phyloP scores from a whole-genome alignment of 2,329 filamentous ascomycete species.

The Hymenoscyphus albidus region DNA sequence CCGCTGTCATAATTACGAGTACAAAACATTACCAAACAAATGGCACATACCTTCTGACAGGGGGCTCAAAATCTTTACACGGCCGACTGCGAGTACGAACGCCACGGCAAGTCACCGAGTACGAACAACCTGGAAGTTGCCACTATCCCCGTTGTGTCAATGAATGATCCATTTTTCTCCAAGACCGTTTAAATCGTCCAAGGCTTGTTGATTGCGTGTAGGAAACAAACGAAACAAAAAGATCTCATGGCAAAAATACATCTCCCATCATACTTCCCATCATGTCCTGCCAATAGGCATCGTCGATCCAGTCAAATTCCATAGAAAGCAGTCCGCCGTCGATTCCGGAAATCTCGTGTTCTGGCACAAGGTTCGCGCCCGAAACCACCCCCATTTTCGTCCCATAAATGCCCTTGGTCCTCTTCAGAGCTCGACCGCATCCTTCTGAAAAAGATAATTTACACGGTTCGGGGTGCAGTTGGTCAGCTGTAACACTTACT shows the following conservation, averaged over 20 bases:
- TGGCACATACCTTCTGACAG: background rate
- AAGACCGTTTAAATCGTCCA: background rate
- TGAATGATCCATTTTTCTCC: background rate
- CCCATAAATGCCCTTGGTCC: conserved; percentile 10
- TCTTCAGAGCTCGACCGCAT: conserved; percentile 11
- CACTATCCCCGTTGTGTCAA: background rate
- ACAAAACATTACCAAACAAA: background rate
- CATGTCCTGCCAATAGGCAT: conserved; percentile 17
- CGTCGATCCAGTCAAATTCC: conserved; percentile 17
- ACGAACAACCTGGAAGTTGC: background rate
- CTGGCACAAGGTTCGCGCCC: background rate
- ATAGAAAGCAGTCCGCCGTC: conserved; percentile 4
- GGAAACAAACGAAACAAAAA: background rate
- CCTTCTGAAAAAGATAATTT: conserved; percentile 19
- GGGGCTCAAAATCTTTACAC: background rate
- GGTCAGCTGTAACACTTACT: conserved; percentile 19
- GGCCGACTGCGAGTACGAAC: background rate
- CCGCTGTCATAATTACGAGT: background rate
- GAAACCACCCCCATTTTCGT: conserved; percentile 8
- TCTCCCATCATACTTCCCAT: conserved; percentile 9
- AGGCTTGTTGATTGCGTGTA: background rate
- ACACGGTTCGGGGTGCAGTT: conserved; percentile 11
- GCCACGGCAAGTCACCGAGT: background rate
- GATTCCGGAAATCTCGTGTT: conserved; percentile 6
- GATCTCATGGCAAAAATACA: conserved; percentile 1